These are phyloP conservation scores for Murraya koenigii DNA, from an alignment of 345 rosid genomes.

Conservation along the genomic window DNA sequence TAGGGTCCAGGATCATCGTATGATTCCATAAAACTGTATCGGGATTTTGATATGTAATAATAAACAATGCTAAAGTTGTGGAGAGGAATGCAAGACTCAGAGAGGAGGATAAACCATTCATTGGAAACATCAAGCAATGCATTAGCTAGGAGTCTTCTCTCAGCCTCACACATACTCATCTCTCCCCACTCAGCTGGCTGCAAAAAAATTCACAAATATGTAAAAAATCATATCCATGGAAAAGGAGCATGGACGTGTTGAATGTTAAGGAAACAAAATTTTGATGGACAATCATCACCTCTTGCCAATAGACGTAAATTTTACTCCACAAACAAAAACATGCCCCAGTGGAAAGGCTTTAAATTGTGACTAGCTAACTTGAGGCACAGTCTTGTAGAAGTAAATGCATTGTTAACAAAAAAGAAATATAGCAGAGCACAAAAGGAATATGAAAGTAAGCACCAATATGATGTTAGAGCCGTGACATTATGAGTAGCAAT, in stretches of 20 bases:
- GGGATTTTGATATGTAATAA: slow-evolving; percentile 55
- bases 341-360: not conserved
- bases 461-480: not conserved
- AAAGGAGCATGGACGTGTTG: not conserved
- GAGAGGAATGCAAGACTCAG: slow-evolving; percentile 90
- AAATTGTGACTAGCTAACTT: not conserved
- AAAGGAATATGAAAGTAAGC: not conserved
- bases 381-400: not conserved
- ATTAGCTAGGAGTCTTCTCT: slow-evolving; percentile 83
- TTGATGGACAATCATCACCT: not conserved
- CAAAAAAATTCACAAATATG: not conserved
- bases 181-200: slow-evolving; percentile 87
- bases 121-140: slow-evolving; percentile 86
- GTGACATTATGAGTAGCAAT: not conserved
- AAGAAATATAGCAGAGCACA: not conserved
- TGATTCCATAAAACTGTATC: slow-evolving; percentile 73
- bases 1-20: slow-evolving; percentile 72
- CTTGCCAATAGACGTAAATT: not conserved
- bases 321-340: too few species aligned
- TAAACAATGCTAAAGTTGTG: slow-evolving; percentile 66
- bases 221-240: not conserved
- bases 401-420: too few species aligned
- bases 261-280: not conserved
- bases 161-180: slow-evolving; percentile 95
- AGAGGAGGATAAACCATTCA: slow-evolving; percentile 83